Conservation (phyloP, 2,329 filamentous ascomycete genomes). For the Fusarium beomiforme region DNA sequence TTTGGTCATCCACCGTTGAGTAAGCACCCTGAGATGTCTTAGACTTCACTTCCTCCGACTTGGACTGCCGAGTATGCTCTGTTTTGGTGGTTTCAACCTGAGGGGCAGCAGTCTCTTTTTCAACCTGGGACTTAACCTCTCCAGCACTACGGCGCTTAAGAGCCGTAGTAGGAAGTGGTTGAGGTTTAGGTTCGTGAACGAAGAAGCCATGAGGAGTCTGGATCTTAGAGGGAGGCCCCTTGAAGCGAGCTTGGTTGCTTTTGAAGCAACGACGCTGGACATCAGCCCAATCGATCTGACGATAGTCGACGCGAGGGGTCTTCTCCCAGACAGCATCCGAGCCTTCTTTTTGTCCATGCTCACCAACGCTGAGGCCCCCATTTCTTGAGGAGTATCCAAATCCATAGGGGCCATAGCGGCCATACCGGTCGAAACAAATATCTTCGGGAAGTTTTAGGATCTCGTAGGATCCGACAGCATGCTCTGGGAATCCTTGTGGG, state of each 20-base stretch:
- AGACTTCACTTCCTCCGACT: background rate
- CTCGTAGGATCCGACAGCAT: conserved; percentile 87
- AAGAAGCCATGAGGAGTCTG: conserved; percentile 62
- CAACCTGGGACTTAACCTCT: conserved; percentile 19
- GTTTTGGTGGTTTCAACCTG: conserved; percentile 1
- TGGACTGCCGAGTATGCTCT: background rate
- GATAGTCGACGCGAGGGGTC: conserved; percentile 78
- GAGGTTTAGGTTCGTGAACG: conserved; percentile 49
- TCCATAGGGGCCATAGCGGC: conserved; percentile 88
- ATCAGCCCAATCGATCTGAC: conserved; percentile 80
- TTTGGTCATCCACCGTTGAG: background rate
- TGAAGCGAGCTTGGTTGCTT: conserved; percentile 77
- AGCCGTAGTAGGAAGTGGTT: background rate
- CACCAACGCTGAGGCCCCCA: conserved; percentile 85
- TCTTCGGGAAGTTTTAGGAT: conserved; percentile 81
- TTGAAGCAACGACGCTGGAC: conserved; percentile 78
- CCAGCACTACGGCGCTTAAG: conserved; percentile 21
- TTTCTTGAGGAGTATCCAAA: conserved; percentile 82
- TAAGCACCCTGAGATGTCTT: background rate
- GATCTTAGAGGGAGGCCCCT: conserved; percentile 53
- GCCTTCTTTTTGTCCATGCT: conserved; percentile 85
- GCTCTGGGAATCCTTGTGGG: conserved; percentile 84
- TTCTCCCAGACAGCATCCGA: conserved; percentile 81
- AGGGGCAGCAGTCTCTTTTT: conserved; percentile 28
- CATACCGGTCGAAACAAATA: conserved; percentile 93